A percentile compares a stretch with the other conserved stretches of the same genome.
These are phyloP conservation scores for Perilla frutescens DNA, from an alignment of 257 asterid species.

Conservation along the genomic window DNA sequence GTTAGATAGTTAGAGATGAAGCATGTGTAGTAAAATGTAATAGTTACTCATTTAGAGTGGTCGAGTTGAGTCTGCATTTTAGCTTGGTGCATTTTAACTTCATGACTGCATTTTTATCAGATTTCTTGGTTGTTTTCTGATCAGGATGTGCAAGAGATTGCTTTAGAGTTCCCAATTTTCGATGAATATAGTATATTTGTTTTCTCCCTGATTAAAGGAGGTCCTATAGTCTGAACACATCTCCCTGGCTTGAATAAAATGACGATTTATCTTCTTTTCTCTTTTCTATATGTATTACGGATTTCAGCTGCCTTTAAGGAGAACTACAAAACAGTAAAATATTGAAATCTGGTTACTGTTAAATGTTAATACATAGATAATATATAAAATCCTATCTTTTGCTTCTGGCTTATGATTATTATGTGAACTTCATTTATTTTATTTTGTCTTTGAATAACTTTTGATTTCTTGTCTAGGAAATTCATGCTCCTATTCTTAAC, in stretches of 20 bases:
- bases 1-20: no score
- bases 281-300: not conserved
- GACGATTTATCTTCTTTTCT: not conserved
- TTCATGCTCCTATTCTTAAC: conserved; percentile 55
- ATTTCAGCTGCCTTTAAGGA: not conserved
- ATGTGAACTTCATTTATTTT: conserved; percentile 17
- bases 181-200: not conserved
- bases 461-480: conserved; percentile 57
- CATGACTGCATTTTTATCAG: not conserved
- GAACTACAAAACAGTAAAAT: not conserved
- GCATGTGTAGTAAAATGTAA: no score
- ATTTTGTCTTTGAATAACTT: conserved; percentile 14
- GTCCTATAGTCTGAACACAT: not conserved
- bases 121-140: not conserved
- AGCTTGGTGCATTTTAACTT: no score
- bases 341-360: conserved; percentile 3
- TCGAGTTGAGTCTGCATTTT: no score
- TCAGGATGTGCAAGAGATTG: not conserved
- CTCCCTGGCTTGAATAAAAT: not conserved
- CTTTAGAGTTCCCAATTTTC: not conserved
- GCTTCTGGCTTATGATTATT: conserved; percentile 13
- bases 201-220: not conserved
- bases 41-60: no score
- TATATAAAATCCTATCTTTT: not conserved
- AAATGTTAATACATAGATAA: not conserved